These are phyloP conservation scores for Aureobasidium sp. DNA, from an alignment of 2,329 filamentous ascomycete genomes.

Conservation along the genomic window DNA sequence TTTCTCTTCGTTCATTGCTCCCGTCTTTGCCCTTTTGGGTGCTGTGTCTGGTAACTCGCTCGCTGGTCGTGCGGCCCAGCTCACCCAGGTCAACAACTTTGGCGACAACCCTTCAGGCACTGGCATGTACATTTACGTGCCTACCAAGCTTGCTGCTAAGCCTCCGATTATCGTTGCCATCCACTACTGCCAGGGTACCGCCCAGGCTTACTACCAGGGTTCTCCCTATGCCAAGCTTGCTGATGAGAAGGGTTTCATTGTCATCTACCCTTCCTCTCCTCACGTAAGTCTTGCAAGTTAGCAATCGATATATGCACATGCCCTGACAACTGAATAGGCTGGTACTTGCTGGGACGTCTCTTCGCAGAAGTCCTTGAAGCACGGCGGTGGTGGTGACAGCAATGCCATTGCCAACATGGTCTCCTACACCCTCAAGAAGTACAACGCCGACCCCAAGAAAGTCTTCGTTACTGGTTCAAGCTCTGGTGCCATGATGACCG, in stretches of 20 bases:
- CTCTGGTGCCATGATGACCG: conserved; percentile 49
- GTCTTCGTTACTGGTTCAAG: conserved; percentile 49
- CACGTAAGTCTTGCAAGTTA: conserved; percentile 23
- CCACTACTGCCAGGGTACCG: conserved; percentile 51
- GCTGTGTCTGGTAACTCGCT: not conserved
- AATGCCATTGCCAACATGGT: conserved; percentile 53
- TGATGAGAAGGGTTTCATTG: conserved; percentile 48
- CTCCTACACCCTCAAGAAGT: conserved; percentile 43
- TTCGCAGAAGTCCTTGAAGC: conserved; percentile 44
- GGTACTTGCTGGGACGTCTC: conserved; percentile 54
- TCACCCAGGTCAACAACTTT: conserved; percentile 2
- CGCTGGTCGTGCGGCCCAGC: conserved; percentile 5
- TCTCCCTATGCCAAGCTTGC: conserved; percentile 41
- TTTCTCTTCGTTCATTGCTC: conserved; percentile 3
- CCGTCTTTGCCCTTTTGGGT: conserved; percentile 1
- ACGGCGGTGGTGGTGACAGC: conserved; percentile 49
- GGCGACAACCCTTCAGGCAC: conserved; percentile 3
- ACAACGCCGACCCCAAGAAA: conserved; percentile 41
- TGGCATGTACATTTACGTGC: conserved; percentile 15
- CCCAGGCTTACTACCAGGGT: conserved; percentile 39
- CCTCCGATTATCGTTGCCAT: conserved; percentile 19
- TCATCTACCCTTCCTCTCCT: conserved; percentile 49
- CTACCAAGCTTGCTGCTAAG: conserved; percentile 15
- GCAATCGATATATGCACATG: not conserved
- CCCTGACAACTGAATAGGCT: not conserved